These are phyloP conservation scores for Phytophthora niederhauseri DNA, from an alignment of 352 stramenopile genomes.

Conservation along the genomic window DNA sequence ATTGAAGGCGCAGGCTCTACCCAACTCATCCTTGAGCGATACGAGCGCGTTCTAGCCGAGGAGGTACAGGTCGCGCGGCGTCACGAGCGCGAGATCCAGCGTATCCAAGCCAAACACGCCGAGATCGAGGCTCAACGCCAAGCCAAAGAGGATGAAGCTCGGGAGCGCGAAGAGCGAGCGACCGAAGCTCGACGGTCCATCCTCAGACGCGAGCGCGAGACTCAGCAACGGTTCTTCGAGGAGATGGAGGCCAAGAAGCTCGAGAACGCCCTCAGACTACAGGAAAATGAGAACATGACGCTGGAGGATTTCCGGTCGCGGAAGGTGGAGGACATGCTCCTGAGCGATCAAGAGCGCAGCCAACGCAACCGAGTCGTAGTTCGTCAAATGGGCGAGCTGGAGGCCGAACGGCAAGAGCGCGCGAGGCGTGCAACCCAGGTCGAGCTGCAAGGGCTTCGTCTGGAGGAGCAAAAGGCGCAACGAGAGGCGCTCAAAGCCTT, in stretches of 20 bases:
- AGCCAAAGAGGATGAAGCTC: slow-evolving; percentile 42
- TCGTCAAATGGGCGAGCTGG: slow-evolving; percentile 53
- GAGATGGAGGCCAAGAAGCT: slow-evolving; percentile 68
- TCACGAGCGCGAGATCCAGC: slow-evolving; percentile 15
- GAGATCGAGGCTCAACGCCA: slow-evolving; percentile 36
- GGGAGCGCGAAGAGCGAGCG: slow-evolving; percentile 44
- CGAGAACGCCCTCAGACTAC: slow-evolving; percentile 33
- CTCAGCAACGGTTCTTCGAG: slow-evolving; percentile 58
- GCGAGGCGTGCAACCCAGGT: slow-evolving; percentile 50
- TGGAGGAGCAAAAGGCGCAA: slow-evolving; percentile 52
- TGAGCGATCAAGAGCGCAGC: slow-evolving; percentile 36
- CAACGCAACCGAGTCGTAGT: slow-evolving; percentile 46
- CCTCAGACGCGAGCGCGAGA: slow-evolving; percentile 47
- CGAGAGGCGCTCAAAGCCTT: slow-evolving; percentile 62
- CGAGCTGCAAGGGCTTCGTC: slow-evolving; percentile 48
- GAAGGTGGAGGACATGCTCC: slow-evolving; percentile 48
- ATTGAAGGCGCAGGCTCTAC: slow-evolving; percentile 61
- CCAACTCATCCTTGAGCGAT: slow-evolving; percentile 49
- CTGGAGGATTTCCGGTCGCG: slow-evolving; percentile 60
- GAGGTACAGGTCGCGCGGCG: slow-evolving; percentile 36
- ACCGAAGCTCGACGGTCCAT: slow-evolving; percentile 46
- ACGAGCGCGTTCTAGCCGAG: slow-evolving; percentile 42
- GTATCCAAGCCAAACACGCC: slow-evolving; percentile 30
- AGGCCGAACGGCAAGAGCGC: slow-evolving; percentile 56
- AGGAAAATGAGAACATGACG: slow-evolving; percentile 61